Base-by-base conservation (phyloP, 495 filamentous ascomycete species). In the Astrocystis sublimbata region DNA sequence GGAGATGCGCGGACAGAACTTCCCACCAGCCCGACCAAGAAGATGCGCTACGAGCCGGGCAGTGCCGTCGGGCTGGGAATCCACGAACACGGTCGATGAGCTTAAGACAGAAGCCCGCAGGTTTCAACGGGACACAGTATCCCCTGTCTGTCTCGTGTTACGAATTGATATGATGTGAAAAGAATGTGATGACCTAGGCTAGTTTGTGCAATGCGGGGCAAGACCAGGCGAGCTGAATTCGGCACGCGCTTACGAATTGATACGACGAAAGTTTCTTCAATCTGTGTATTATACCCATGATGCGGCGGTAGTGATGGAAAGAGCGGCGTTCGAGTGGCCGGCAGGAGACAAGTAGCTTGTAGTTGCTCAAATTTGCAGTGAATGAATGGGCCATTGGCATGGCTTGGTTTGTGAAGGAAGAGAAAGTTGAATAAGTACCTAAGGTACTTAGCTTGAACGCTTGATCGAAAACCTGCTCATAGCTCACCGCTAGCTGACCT, bases 21-120 rank as follows among this genome's bases (percentile, higher is more conserved):
- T 24, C 13, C 69, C 33, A 59, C 65, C 30, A 82, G 78, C 63
- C 78, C 80, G 45, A 75, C 74, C n/a, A 90, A 90, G 76, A 89
- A 84, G 77, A 71, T 83, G 41, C 80, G 82, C 64, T 76, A 82
- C 54, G 81, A 74, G n/a, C 72, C 68, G 3, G 73, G 72, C 0
- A 59, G 68, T 49, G 75, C 78, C 13, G 81, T 90, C 53, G 88
- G 88, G 17, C 76, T 91, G 64, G 89, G 89, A 43, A 90, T 90
- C 62, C 79, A 77, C 35, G 78, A 82, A n/a, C 24, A 61, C 49
- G 41, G 60, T 58, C 43, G 59, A 46, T 35, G 61, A 56, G 40
- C 24, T 49, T 62, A 56, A 31, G 23, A 21, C 12, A 10, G 17
- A 30, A 35, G 26, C 4, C 49, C 45, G 23, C 12, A 30, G 23